Evolutionary conservation across 768 basidiomycete species (phyloP), one percentile per base, ranked within the genome.

Genomic region (Tricholoma flavovirens): DNA sequence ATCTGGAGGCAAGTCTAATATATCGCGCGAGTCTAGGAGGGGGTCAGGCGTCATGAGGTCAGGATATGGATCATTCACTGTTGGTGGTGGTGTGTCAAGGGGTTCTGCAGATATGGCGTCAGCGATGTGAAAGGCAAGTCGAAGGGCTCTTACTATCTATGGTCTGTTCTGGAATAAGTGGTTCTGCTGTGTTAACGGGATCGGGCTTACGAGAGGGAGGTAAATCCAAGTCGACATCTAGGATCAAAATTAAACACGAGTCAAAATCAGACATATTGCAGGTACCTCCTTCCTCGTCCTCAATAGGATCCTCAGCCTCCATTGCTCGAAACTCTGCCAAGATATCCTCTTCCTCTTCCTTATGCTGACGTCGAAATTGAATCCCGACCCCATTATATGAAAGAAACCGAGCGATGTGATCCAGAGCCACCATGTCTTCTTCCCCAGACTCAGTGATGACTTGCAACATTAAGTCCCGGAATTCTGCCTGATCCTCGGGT

Each of bases 1-100:
- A 21, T 75, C 74, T 0, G 86, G 80, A 15, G 81, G 79, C 61
- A 86, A 73, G 19, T 79, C 80, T 36, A 73, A 61, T 51, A 77
- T 72, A 52, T 86, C 78, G 36, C 81, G 77, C 5, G 81, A 75
- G 70, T 90, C 88, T 53, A 87, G 73, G 26, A 86, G 66, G 15
- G 82, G 75, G 62, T 88, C 82, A 43, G 78, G 73, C 5, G 72
- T 73, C 83, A 84, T 83, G 58, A 89, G 81, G 66, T 88, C 70
- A 2, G 87, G 88, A 61, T 74, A 77, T 29, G 62, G 61, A 49
- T 63, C 45, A 55, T 60, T 5, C 49, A 55, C 21, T 43, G 59
- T 55, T 22, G 45, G 8, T 17, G 29, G 26, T 15, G 15, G 29
- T n/a, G 26, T 2, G 14, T n/a, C n/a, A 11, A 17, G 15, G 11